Conservation (phyloP, 805 yeast genomes). For the Yarrowia yakushimensis region DNA sequence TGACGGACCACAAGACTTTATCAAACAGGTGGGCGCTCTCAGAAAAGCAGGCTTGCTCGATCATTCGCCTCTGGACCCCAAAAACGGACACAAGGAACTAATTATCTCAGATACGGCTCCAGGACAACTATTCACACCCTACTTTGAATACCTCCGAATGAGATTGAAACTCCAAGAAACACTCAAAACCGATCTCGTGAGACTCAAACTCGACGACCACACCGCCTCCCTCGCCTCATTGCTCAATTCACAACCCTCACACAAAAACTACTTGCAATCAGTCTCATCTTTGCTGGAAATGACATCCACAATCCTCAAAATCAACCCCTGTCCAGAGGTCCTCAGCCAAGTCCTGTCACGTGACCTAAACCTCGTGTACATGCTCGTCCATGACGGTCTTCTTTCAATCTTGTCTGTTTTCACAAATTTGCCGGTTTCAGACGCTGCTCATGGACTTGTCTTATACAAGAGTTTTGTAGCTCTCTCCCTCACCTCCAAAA, state of each 20-base stretch:
- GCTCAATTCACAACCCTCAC: no score
- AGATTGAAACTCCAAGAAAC: neutral
- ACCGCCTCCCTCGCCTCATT: neutral
- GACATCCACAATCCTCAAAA: neutral
- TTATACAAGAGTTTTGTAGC: constrained; percentile 10
- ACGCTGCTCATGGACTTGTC: neutral
- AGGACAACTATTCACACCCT: neutral
- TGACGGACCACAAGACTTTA: neutral
- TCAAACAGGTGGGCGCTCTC: neutral
- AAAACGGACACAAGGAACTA: neutral
- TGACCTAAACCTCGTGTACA: neutral
- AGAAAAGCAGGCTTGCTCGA: neutral
- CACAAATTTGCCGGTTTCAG: neutral
- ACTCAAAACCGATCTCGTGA: neutral
- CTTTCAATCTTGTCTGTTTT: neutral
- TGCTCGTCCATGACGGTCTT: neutral
- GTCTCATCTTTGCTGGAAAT: neutral
- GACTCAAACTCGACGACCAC: neutral
- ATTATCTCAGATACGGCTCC: neutral
- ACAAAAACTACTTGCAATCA: neutral
- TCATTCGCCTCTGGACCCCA: neutral
- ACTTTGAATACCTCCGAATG: neutral
- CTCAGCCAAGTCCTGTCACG: neutral
- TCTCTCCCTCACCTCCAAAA: neutral
- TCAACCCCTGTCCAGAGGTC: neutral